Percentiles rank a stretch among this genome's conserved stretches.
These are phyloP conservation scores for Scalesia atractyloides DNA, from an alignment of 129 eudicot species.

Conservation along the genomic window DNA sequence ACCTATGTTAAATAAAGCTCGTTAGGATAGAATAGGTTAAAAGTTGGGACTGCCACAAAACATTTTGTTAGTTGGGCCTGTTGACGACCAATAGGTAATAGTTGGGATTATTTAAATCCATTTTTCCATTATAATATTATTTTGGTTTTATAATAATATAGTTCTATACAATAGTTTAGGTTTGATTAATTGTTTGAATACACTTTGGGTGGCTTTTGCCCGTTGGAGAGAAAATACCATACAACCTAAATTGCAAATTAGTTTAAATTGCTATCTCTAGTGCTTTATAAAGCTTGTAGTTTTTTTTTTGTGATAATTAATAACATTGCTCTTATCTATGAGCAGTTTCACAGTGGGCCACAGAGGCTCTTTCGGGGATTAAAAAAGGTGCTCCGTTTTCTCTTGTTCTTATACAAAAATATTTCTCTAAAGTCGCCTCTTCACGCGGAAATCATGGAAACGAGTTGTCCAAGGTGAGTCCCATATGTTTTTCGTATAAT, in stretches of 20 bases:
- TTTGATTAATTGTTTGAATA: neutral
- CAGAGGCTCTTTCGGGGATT: conserved; percentile 81
- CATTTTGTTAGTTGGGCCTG: too few species aligned
- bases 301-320: neutral
- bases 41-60: too few species aligned
- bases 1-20: too few species aligned
- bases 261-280: neutral
- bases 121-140: neutral
- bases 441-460: conserved; percentile 47
- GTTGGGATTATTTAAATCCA: too few species aligned
- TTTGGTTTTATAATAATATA: neutral
- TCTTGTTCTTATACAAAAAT: conserved; percentile 66
- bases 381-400: conserved; percentile 89
- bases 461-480: conserved; percentile 66
- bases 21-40: too few species aligned
- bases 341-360: conserved; percentile 96
- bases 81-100: too few species aligned
- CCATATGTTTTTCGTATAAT: neutral
- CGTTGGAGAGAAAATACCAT: neutral
- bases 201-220: conserved; percentile 7
- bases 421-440: conserved; percentile 78
- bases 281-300: neutral
- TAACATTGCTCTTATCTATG: conserved; percentile 14
- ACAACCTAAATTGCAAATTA: neutral
- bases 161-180: neutral